These are phyloP conservation scores for Spathaspora hagerdaliae DNA, from an alignment of 805 yeast species.

Conservation along the genomic window DNA sequence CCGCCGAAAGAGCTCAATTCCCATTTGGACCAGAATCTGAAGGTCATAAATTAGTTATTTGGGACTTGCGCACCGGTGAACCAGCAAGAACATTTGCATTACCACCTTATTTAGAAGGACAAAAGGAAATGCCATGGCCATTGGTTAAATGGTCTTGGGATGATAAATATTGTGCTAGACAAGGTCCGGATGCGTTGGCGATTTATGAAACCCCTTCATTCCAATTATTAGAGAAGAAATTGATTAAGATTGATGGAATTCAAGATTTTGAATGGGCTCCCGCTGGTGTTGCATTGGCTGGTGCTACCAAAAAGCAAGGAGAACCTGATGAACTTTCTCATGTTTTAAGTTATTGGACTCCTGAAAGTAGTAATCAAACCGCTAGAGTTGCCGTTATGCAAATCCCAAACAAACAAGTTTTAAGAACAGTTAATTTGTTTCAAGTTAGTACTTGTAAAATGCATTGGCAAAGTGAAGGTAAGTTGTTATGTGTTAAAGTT, in stretches of 20 bases:
- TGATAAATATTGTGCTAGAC: slow-evolving; percentile 90
- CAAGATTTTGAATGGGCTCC: slow-evolving; percentile 96
- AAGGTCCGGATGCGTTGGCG: slow-evolving; percentile 89
- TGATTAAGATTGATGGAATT: slow-evolving; percentile 77
- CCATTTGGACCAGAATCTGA: slow-evolving; percentile 85
- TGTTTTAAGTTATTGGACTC: slow-evolving; percentile 92
- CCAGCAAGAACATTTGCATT: slow-evolving; percentile 89
- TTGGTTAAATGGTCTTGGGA: slow-evolving; percentile 93
- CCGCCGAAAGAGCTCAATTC: slow-evolving; percentile 63
- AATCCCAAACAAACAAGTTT: slow-evolving; percentile 73
- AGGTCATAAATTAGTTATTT: slow-evolving; percentile 90
- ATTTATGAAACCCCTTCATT: slow-evolving; percentile 79
- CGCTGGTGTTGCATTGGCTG: slow-evolving; percentile 66
- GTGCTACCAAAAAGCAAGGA: slow-evolving; percentile 47
- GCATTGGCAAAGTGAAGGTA: slow-evolving; percentile 91
- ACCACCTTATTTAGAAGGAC: slow-evolving; percentile 65
- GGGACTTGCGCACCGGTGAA: slow-evolving; percentile 84
- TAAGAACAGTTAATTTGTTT: slow-evolving; percentile 90
- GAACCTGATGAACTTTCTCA: slow-evolving; percentile 33
- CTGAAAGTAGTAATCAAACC: slow-evolving; percentile 86
- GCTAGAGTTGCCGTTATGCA: slow-evolving; percentile 92
- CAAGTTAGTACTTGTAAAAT: slow-evolving; percentile 88
- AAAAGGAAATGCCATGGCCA: slow-evolving; percentile 88
- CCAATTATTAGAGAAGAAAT: slow-evolving; percentile 80
- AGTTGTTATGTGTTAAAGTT: slow-evolving; percentile 85